phyloP scores from a whole-genome alignment of 139 green algal genomes.

The Chlamydomonas sp. region DNA sequence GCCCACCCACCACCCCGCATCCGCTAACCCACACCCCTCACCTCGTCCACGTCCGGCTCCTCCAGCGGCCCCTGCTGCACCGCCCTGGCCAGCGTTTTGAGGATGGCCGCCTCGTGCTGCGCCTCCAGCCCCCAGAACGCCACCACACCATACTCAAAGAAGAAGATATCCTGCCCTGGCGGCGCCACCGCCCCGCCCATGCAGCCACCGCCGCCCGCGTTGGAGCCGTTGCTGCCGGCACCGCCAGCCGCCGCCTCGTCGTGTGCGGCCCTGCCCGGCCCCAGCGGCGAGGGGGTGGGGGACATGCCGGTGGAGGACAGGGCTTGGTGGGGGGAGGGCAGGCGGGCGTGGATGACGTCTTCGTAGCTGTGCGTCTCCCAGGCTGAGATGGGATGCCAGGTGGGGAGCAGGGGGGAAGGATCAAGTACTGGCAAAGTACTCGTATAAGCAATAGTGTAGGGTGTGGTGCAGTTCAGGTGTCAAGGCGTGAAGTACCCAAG shows the following conservation, averaged over 20 bases:
- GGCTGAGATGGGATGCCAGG: background rate
- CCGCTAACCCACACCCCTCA: background rate
- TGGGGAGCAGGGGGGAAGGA: no score
- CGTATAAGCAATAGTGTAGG: no score
- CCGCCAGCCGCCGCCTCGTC: background rate
- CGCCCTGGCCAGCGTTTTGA: background rate
- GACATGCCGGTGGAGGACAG: background rate
- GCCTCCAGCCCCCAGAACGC: conserved; percentile 76
- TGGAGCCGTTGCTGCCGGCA: background rate
- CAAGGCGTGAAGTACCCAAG: no score
- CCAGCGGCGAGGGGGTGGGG: no score
- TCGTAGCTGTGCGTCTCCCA: conserved; percentile 24
- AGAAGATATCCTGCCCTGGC: conserved; percentile 44
- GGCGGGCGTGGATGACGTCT: conserved; percentile 17
- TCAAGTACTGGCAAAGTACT: no score
- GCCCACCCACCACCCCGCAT: background rate
- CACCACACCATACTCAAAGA: conserved; percentile 81
- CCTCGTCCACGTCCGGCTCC: conserved; percentile 8
- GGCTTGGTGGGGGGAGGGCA: background rate
- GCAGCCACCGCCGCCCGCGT: background rate
- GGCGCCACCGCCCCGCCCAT: background rate
- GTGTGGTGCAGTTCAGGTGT: no score
- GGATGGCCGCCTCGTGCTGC: conserved; percentile 11
- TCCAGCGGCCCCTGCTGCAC: background rate
- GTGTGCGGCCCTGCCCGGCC: background rate